Evolutionary conservation across 345 rosid species (phyloP).

Genomic region (Stellera chamaejasme): DNA sequence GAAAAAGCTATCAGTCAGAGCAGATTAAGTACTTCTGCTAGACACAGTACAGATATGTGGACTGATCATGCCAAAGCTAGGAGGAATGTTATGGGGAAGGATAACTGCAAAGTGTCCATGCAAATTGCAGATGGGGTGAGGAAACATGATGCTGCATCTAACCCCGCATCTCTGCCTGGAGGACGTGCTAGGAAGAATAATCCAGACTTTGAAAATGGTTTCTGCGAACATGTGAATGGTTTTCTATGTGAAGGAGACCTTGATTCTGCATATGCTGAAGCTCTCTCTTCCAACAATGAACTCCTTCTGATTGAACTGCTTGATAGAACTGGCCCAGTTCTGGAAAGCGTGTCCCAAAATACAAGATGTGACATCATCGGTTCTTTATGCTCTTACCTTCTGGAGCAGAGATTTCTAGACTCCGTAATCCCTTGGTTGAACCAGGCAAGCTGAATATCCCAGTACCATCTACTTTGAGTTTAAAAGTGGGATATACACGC

Average conservation of each 20-base stretch:
- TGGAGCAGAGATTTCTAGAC: constrained; percentile 56
- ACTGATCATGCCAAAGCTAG: constrained; percentile 26
- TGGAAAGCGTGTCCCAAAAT: constrained; percentile 58
- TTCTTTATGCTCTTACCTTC: constrained; percentile 49
- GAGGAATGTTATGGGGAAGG: constrained; percentile 33
- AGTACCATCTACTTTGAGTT: too few species aligned
- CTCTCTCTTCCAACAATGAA: constrained; percentile 60
- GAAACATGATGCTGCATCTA: constrained; percentile 29
- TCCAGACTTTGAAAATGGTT: constrained; percentile 26
- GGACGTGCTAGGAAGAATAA: constrained; percentile 27
- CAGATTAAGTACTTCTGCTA: constrained; percentile 31
- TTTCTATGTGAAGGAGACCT: constrained; percentile 57
- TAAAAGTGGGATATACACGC: too few species aligned
- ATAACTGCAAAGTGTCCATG: constrained; percentile 31
- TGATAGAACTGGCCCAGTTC: constrained; percentile 79
- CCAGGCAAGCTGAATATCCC: constrained; percentile 47
- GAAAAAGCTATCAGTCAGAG: constrained; percentile 41
- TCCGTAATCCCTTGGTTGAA: constrained; percentile 83
- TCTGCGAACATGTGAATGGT: constrained; percentile 49
- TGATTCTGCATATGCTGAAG: constrained; percentile 77
- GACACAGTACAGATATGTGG: constrained; percentile 38
- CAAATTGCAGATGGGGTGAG: constrained; percentile 25
- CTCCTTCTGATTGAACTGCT: constrained; percentile 68
- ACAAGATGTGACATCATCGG: constrained; percentile 57
- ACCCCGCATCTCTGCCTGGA: constrained; percentile 22